Evolutionary conservation across 768 basidiomycete genomes (phyloP).

Genomic region (Astraeus odoratus): DNA sequence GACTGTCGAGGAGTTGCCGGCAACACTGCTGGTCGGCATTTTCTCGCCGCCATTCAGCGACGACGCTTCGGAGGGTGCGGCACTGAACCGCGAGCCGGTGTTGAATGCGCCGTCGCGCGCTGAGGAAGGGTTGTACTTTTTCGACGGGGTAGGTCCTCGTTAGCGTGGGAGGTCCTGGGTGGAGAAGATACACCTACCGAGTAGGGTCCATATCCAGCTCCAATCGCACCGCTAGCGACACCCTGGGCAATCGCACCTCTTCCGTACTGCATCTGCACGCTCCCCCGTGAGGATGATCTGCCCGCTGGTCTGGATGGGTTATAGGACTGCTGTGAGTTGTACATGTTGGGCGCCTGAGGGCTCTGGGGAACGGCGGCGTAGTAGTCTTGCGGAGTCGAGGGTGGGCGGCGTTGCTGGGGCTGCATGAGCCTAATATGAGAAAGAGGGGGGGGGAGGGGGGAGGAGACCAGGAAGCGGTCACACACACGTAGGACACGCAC

Average conservation of each 20-base stretch:
- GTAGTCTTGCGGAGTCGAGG: conserved; percentile 46
- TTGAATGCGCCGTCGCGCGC: conserved; percentile 39
- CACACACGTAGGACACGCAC: conserved; percentile 13
- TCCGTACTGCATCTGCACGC: conserved; percentile 26
- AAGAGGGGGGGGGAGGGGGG: conserved; percentile 6
- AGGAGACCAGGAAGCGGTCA: conserved; percentile 6
- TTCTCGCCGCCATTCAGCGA: conserved; percentile 32
- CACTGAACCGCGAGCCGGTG: conserved; percentile 49
- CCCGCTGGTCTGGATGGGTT: conserved; percentile 18
- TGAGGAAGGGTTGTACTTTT: conserved; percentile 46
- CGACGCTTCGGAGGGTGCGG: conserved; percentile 42
- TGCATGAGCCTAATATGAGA: conserved; percentile 22
- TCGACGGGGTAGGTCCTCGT: background rate
- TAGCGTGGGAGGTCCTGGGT: background rate
- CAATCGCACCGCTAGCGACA: conserved; percentile 75
- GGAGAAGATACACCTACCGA: conserved; percentile 46
- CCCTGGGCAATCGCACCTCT: conserved; percentile 62
- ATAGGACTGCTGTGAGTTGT: conserved; percentile 16
- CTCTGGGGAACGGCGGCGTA: conserved; percentile 55
- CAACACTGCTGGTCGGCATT: conserved; percentile 14
- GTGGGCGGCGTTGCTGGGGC: conserved; percentile 34
- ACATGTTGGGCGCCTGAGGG: conserved; percentile 37
- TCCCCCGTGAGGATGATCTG: conserved; percentile 22
- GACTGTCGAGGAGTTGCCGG: conserved; percentile 51
- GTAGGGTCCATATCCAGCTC: conserved; percentile 80